A percentile compares a stretch with the other conserved stretches of the same genome.
These are phyloP conservation scores for Gymnopilus junonius DNA, from an alignment of 768 basidiomycete genomes.

Conservation along the genomic window DNA sequence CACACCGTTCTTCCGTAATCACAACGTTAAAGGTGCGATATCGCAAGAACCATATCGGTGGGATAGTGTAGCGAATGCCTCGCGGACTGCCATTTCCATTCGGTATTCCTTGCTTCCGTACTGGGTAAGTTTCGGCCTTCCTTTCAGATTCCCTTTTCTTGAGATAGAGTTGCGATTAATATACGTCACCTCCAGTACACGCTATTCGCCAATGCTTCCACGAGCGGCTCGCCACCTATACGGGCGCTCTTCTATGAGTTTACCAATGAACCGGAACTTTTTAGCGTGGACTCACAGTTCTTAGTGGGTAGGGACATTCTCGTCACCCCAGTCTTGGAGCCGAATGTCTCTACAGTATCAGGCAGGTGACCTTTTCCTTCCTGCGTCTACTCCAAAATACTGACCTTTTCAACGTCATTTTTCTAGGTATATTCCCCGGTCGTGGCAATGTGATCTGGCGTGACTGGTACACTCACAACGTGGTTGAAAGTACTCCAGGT, in stretches of 20 bases:
- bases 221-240: conserved; percentile 68
- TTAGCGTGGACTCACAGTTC: conserved; percentile 70
- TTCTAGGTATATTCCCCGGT: conserved; percentile 67
- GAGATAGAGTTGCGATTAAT: conserved; percentile 1
- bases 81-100: conserved; percentile 69
- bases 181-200: conserved; percentile 54
- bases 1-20: conserved; percentile 82
- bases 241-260: conserved; percentile 82
- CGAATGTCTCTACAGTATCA: conserved; percentile 69
- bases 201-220: conserved; percentile 71
- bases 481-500: conserved; percentile 46
- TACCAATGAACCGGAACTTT: conserved; percentile 68
- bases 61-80: conserved; percentile 79
- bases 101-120: conserved; percentile 78
- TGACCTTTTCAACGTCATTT: background rate
- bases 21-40: conserved; percentile 66
- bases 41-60: conserved; percentile 84
- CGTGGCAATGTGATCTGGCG: conserved; percentile 63
- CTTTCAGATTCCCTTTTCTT: background rate
- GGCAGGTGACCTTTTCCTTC: conserved; percentile 40
- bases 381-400: background rate
- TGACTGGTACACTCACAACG: conserved; percentile 74
- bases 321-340: conserved; percentile 74
- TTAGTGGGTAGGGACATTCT: conserved; percentile 72
- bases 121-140: conserved; percentile 57